Conservation (phyloP, 225 moss, liverwort and hornwort genomes). For the Pleurozium schreberi region DNA sequence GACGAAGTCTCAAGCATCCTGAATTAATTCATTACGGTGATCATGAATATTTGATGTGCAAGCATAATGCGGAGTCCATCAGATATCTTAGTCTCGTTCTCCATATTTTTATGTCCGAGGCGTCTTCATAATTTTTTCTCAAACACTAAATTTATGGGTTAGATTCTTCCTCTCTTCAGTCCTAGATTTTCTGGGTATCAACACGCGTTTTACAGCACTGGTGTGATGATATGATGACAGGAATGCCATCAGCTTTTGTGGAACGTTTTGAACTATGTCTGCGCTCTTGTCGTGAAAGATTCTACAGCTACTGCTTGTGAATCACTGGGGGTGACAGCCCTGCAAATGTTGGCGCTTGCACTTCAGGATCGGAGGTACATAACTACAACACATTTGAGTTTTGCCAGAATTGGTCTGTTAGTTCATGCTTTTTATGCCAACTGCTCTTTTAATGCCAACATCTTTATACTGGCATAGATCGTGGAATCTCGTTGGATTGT, state of each 20-base stretch:
- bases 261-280: constrained; percentile 83
- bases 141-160: background rate
- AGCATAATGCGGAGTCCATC: background rate
- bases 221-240: constrained; percentile 29
- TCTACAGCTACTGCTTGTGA: constrained; percentile 77
- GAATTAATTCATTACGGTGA: background rate
- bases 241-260: constrained; percentile 89
- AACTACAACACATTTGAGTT: background rate
- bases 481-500: background rate
- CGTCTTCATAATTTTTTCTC: background rate
- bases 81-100: background rate
- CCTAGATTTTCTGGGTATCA: background rate
- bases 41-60: background rate
- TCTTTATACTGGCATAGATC: background rate
- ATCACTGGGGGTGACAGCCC: constrained; percentile 75
- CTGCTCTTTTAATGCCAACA: background rate
- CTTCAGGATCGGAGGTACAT: constrained; percentile 65
- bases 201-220: background rate
- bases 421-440: background rate
- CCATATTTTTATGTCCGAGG: background rate
- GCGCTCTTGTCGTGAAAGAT: constrained; percentile 55
- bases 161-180: background rate
- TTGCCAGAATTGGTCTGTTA: background rate
- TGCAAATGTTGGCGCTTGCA: constrained; percentile 82
- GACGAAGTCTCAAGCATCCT: background rate